A percentile compares a stretch with the other conserved stretches of the same genome.
These are phyloP conservation scores for Cryptococcus neoformans DNA, from an alignment of 1,284 basidiomycete species.

Conservation along the genomic window DNA sequence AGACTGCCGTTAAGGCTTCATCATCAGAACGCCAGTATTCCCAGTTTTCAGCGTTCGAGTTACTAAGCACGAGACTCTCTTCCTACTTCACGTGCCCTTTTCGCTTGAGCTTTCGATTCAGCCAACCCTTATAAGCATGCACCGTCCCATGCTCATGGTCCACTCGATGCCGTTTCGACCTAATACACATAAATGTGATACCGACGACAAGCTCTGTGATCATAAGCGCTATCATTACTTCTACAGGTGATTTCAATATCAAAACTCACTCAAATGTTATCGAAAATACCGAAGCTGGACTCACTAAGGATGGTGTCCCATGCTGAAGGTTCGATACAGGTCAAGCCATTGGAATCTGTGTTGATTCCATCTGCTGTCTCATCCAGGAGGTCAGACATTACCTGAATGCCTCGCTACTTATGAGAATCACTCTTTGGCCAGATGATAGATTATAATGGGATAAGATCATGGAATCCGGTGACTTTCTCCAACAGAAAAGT, in stretches of 20 bases:
- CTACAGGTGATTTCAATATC: not conserved
- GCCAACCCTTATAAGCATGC: conserved; percentile 5
- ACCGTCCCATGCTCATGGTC: conserved; percentile 5
- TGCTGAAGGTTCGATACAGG: conserved; percentile 6
- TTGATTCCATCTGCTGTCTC: conserved; percentile 1
- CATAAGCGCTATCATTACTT: not conserved
- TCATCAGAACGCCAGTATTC: too few species aligned
- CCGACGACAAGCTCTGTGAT: not conserved
- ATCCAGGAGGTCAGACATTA: not conserved
- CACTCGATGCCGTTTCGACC: conserved; percentile 4
- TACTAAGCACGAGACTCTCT: too few species aligned
- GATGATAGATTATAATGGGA: too few species aligned
- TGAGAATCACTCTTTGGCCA: too few species aligned
- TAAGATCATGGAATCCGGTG: too few species aligned
- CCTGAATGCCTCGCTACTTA: too few species aligned
- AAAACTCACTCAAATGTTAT: not conserved
- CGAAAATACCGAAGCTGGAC: not conserved
- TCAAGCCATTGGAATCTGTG: not conserved
- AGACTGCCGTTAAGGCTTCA: too few species aligned
- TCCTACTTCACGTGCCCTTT: not conserved
- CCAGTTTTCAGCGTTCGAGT: too few species aligned
- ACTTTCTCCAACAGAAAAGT: too few species aligned
- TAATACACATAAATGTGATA: not conserved
- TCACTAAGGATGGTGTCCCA: conserved; percentile 11
- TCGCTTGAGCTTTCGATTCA: not conserved